These are phyloP conservation scores for Candida sojae DNA, from an alignment of 1,139 yeast genomes.

Conservation along the genomic window DNA sequence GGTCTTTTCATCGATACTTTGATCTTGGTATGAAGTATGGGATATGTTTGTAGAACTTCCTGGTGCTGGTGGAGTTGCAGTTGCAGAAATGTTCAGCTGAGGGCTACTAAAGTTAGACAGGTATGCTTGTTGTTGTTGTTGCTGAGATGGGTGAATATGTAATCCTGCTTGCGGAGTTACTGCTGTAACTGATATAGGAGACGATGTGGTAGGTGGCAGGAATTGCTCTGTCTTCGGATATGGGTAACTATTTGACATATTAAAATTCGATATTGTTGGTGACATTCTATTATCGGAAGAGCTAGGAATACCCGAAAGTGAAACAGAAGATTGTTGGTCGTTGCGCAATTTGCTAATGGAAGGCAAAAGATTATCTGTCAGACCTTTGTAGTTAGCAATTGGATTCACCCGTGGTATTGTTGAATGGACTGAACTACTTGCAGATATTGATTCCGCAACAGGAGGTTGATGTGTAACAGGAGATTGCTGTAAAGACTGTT, in stretches of 20 bases:
- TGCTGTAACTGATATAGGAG: background rate
- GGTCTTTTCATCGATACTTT: slow-evolving; percentile 17
- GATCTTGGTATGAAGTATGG: background rate
- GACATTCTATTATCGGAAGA: background rate
- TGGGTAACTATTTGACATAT: background rate
- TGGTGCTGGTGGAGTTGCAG: slow-evolving; percentile 4
- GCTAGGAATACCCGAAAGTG: background rate
- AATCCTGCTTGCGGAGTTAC: background rate
- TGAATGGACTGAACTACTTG: background rate
- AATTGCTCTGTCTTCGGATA: background rate
- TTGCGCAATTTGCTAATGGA: background rate
- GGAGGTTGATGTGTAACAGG: background rate
- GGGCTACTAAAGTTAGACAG: background rate
- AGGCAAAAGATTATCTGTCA: background rate
- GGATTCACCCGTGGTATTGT: background rate
- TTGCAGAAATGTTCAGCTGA: background rate
- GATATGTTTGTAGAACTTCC: background rate
- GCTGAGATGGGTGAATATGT: background rate
- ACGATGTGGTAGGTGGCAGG: background rate
- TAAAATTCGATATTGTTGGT: background rate
- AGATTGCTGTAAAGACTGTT: background rate
- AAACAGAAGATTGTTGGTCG: background rate
- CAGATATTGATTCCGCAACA: background rate
- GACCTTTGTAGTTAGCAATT: background rate
- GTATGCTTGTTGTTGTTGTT: slow-evolving; percentile 1